Conservation (phyloP, 805 yeast genomes). For the Wickerhamomyces chambardii region DNA sequence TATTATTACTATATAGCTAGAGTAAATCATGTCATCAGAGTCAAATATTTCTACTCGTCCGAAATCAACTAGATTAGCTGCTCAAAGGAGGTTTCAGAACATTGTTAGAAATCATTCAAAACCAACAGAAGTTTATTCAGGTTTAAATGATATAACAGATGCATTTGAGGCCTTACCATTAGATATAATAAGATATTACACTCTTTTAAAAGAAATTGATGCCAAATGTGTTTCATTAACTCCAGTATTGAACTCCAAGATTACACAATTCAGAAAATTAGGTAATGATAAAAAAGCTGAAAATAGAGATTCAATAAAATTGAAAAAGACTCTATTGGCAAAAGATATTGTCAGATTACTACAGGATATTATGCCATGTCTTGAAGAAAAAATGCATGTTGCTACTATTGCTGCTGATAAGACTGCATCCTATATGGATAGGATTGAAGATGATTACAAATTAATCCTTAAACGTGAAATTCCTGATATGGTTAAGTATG, state of each 20-base stretch:
- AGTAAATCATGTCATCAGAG: too few species aligned
- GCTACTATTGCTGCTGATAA: conserved; percentile 85
- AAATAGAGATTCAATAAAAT: conserved; percentile 11
- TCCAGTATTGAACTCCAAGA: conserved; percentile 53
- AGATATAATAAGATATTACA: conserved; percentile 77
- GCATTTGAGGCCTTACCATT: conserved; percentile 84
- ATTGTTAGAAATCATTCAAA: background rate
- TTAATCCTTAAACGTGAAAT: conserved; percentile 70
- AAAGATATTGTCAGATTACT: conserved; percentile 30
- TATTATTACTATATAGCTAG: too few species aligned
- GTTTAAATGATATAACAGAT: conserved; percentile 86
- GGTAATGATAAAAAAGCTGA: conserved; percentile 6
- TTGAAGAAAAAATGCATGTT: conserved; percentile 97
- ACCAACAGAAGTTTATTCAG: conserved; percentile 52
- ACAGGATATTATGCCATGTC: conserved; percentile 76
- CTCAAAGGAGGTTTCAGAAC: background rate
- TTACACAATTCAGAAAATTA: conserved; percentile 36
- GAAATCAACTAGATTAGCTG: background rate
- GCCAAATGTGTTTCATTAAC: conserved; percentile 80
- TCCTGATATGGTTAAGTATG: conserved; percentile 69
- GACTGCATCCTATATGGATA: conserved; percentile 52
- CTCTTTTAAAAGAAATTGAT: conserved; percentile 85
- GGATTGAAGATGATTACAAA: conserved; percentile 78
- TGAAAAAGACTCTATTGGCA: conserved; percentile 12
- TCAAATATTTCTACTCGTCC: background rate